A percentile compares a stretch with the other conserved stretches of the same genome.
These are phyloP conservation scores for Ophiosphaerella narmari DNA, from an alignment of 2,329 filamentous ascomycete genomes.

Conservation along the genomic window DNA sequence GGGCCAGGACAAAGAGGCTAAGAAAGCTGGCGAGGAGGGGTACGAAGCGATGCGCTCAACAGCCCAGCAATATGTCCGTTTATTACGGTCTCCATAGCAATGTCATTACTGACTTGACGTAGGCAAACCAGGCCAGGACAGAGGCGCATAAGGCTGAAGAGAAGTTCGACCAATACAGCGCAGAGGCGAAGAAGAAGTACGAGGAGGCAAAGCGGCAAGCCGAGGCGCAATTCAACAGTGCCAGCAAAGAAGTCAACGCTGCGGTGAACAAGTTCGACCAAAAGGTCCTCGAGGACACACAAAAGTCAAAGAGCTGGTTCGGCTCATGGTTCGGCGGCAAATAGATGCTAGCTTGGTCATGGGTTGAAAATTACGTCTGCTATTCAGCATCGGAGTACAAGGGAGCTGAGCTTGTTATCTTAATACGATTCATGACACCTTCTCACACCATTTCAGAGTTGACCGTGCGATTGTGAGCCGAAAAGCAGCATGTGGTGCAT, in stretches of 20 bases:
- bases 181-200: constrained; percentile 64
- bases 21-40: constrained; percentile 65
- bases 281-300: constrained; percentile 76
- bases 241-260: constrained; percentile 55
- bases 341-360: constrained; percentile 15
- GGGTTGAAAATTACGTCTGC: constrained; percentile 24
- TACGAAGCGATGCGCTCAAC: constrained; percentile 52
- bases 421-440: constrained; percentile 16
- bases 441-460: neutral
- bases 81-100: neutral
- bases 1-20: constrained; percentile 63
- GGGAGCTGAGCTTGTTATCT: constrained; percentile 21
- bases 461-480: neutral
- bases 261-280: constrained; percentile 78
- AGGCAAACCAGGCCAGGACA: constrained; percentile 47
- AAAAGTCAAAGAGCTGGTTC: constrained; percentile 82
- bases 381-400: constrained; percentile 28
- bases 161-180: constrained; percentile 58
- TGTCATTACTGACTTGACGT: constrained; percentile 18
- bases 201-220: constrained; percentile 67
- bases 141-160: constrained; percentile 67
- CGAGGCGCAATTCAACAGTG: constrained; percentile 39
- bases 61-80: constrained; percentile 45
- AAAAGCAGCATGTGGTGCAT: neutral
- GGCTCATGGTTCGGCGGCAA: constrained; percentile 81